Base-by-base conservation (phyloP, 306 rosid genomes). In the Castanopsis chinensis region DNA sequence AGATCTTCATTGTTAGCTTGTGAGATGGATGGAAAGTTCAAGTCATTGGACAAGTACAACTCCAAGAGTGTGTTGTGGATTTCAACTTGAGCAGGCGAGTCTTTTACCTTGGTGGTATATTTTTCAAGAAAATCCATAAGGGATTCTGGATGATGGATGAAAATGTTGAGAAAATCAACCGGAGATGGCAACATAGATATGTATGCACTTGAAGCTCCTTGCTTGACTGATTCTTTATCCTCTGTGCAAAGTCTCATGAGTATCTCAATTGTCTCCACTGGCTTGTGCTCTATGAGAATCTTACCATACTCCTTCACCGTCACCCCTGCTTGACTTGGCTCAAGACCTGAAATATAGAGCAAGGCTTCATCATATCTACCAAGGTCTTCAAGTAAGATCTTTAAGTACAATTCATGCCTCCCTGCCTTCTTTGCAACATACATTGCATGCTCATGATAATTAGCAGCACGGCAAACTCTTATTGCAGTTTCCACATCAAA, bases 401-500 rank as follows among this genome's bases (percentile, higher is more conserved):
- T 95, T 85, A 95, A 87, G 86, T 95, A 93, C 97, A 92, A 89
- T 81, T 95, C 98, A 69, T 95, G 99, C 87, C 91, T 90, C 83
- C 97, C 92, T 21, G 95, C 94, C 84, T 89, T 95, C 91, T 89
- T 95, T 83, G 99, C 97, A 59, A 95, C 99, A 91, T 91, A 93
- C 99, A 95, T 95, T 32, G 99, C 99, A 88, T 93, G 99, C 85
- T 95, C 99, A 61, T 95, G 93, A 91, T 95, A 95, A 87, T 89
- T 93, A 81, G 99, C 97, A 83, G 99, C 95, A 64, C 99, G 98
- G 56, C 99, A 95, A 77, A 95, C 99, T 85, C 97, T 87, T 77
- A 93, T 92, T 72, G 97, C 98, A 80, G 99, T 95, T 86, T 95
- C 99, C 70, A 95, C 96, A 52, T 95, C 99, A 86, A 95, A 95